These are phyloP conservation scores for Aspergillus sergii DNA, from an alignment of 2,329 filamentous ascomycete species.

Conservation along the genomic window DNA sequence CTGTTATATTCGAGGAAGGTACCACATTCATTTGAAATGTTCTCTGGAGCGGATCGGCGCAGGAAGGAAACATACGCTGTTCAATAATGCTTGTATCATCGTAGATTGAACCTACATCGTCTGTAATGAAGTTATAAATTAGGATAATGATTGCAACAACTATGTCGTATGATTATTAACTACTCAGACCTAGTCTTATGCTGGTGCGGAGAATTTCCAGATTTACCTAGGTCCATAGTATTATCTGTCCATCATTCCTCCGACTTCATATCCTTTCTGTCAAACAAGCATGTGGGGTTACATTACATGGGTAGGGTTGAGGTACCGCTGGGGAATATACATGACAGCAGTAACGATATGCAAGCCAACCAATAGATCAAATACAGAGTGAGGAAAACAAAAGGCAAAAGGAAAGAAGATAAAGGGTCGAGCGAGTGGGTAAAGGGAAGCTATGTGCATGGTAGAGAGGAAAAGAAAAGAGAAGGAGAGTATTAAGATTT, in stretches of 20 bases:
- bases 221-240: neutral
- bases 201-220: neutral
- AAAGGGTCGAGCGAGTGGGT: constrained; percentile 18
- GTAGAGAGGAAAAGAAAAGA: neutral
- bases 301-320: constrained; percentile 10
- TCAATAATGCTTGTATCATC: neutral
- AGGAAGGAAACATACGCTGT: neutral
- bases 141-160: neutral
- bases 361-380: constrained; percentile 11
- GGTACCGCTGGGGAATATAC: constrained; percentile 17
- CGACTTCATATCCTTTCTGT: neutral
- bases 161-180: constrained; percentile 11
- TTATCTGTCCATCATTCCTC: neutral
- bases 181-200: constrained; percentile 2
- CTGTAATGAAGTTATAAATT: neutral
- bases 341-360: constrained; percentile 20
- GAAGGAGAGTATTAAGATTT: constrained; percentile 33
- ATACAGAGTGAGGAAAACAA: constrained; percentile 8
- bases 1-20: neutral
- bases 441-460: constrained; percentile 21
- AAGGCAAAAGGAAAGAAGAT: constrained; percentile 19
- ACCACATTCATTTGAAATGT: neutral
- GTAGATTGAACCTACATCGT: neutral
- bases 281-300: constrained; percentile 5
- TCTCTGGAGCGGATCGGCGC: neutral